Evolutionary conservation across 1,139 yeast genomes (phyloP).

Genomic region (Blastobotrys proliferans): DNA sequence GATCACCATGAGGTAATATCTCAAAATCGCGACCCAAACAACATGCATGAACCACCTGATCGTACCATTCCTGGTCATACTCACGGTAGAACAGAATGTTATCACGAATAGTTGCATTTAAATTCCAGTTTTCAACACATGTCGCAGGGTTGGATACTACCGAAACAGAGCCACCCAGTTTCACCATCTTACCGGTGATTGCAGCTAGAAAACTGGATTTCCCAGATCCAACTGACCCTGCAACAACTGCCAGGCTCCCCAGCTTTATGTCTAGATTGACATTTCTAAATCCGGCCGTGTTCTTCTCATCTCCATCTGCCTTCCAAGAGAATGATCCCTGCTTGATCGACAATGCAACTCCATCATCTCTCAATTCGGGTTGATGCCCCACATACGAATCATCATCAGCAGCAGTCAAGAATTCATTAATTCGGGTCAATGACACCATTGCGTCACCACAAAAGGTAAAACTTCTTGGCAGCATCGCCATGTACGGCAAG

Average conservation of each 20-base stretch:
- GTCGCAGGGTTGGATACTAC: conserved; percentile 36
- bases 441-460: conserved; percentile 66
- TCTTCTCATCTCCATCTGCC: conserved; percentile 31
- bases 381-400: conserved; percentile 33
- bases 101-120: conserved; percentile 71
- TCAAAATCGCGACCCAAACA: conserved; percentile 65
- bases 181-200: conserved; percentile 56
- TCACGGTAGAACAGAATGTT: conserved; percentile 69
- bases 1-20: conserved; percentile 73
- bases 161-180: conserved; percentile 44
- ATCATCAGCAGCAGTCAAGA: conserved; percentile 44
- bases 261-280: conserved; percentile 44
- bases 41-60: conserved; percentile 57
- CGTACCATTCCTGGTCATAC: conserved; percentile 52
- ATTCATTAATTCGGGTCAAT: conserved; percentile 52
- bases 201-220: conserved; percentile 62
- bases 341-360: conserved; percentile 41
- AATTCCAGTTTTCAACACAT: conserved; percentile 74
- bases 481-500: conserved; percentile 63
- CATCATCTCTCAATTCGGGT: conserved; percentile 17
- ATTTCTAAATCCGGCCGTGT: conserved; percentile 43
- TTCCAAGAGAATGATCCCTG: conserved; percentile 70
- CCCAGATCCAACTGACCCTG: conserved; percentile 71
- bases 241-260: conserved; percentile 61
- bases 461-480: conserved; percentile 62